Evolutionary conservation across 345 rosid genomes (phyloP).

Genomic region (Excoecaria cochinchinensis): DNA sequence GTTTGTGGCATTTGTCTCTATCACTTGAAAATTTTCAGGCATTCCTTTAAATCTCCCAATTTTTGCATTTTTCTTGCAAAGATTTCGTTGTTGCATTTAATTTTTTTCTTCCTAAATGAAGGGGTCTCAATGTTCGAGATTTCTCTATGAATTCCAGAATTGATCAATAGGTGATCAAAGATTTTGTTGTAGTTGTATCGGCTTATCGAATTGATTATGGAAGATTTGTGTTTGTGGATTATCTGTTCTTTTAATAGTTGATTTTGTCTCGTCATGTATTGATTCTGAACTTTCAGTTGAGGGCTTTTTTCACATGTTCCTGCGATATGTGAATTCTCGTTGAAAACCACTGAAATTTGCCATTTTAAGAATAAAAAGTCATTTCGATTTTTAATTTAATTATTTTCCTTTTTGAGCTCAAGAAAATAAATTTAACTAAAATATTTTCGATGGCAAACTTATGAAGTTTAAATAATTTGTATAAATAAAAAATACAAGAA

Average conservation of each 20-base stretch:
- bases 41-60: neutral
- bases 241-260: neutral
- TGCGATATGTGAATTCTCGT: slow-evolving; percentile 3
- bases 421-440: too few species aligned
- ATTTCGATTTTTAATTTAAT: too few species aligned
- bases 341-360: neutral
- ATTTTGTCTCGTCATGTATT: neutral
- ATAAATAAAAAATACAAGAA: too few species aligned
- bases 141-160: neutral
- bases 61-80: neutral
- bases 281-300: neutral
- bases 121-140: neutral
- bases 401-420: too few species aligned
- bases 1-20: neutral
- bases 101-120: neutral
- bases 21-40: neutral
- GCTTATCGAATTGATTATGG: slow-evolving; percentile 1
- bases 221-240: slow-evolving; percentile 11
- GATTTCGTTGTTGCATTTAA: neutral
- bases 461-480: too few species aligned
- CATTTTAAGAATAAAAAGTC: too few species aligned
- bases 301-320: slow-evolving; percentile 1
- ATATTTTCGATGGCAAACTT: too few species aligned
- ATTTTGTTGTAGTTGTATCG: neutral
- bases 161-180: neutral